Conservation (phyloP, 495 filamentous ascomycete genomes). For the Mytilinidion resinicola region DNA sequence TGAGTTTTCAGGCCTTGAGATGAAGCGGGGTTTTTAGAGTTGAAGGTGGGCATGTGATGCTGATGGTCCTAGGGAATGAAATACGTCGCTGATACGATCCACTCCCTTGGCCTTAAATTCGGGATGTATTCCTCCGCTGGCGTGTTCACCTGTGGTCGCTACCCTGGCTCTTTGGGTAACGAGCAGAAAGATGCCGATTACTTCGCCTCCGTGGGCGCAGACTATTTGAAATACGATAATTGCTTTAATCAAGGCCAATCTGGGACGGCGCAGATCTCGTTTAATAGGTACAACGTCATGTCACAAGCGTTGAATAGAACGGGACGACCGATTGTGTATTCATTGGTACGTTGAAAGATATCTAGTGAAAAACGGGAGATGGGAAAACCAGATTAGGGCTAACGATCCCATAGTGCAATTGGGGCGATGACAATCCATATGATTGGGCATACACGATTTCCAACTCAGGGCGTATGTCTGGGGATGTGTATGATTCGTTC, state of each 20-base stretch:
- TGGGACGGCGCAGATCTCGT: slow-evolving; percentile 44
- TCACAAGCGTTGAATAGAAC: slow-evolving; percentile 52
- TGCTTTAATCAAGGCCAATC: slow-evolving; percentile 53
- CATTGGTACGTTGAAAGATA: slow-evolving; percentile 31
- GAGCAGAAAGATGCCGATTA: slow-evolving; percentile 56
- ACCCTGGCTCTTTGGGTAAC: slow-evolving; percentile 55
- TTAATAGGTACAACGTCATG: slow-evolving; percentile 53
- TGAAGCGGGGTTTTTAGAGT: too few relatives aligned
- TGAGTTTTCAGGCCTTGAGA: too few relatives aligned
- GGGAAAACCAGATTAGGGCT: not conserved
- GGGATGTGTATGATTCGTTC: slow-evolving; percentile 45
- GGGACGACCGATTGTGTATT: slow-evolving; percentile 54
- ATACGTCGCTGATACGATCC: slow-evolving; percentile 51
- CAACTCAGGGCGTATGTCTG: slow-evolving; percentile 53
- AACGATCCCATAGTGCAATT: slow-evolving; percentile 43
- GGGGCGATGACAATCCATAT: slow-evolving; percentile 48
- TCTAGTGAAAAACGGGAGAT: not conserved
- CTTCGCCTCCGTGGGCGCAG: slow-evolving; percentile 55
- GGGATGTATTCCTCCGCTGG: slow-evolving; percentile 58
- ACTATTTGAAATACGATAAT: slow-evolving; percentile 66
- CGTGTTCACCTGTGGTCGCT: slow-evolving; percentile 42
- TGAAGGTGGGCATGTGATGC: too few relatives aligned
- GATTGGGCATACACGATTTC: slow-evolving; percentile 51
- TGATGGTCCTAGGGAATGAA: slow-evolving; percentile 45
- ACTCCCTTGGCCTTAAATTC: slow-evolving; percentile 55